A percentile compares a stretch with the other conserved stretches of the same genome.
Evolutionary conservation across 2,329 filamentous ascomycete genomes (phyloP).

Genomic region (Orbilia ellipsospora): DNA sequence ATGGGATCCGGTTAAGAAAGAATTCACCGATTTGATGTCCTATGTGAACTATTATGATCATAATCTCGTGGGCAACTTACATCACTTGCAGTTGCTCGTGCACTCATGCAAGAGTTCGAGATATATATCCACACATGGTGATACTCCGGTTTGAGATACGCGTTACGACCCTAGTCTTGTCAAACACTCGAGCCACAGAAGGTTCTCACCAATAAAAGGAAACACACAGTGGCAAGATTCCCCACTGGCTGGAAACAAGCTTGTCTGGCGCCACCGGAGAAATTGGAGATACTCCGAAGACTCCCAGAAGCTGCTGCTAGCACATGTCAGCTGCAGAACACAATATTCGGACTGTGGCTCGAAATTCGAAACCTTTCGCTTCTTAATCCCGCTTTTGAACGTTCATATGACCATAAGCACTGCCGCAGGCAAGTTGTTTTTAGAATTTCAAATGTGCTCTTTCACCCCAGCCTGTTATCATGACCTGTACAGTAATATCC

Average conservation of each 20-base stretch:
- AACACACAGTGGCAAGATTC: neutral
- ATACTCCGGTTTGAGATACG: no score
- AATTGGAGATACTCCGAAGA: slow-evolving; percentile 38
- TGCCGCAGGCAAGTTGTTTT: neutral
- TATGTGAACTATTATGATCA: neutral
- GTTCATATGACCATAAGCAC: slow-evolving; percentile 27
- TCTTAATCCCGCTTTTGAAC: slow-evolving; percentile 25
- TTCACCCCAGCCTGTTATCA: slow-evolving; percentile 2
- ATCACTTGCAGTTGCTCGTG: neutral
- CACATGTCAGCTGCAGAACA: no score
- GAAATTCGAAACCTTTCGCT: neutral
- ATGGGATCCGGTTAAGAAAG: slow-evolving; percentile 30
- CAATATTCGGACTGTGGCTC: neutral
- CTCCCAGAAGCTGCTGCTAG: neutral
- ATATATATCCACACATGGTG: no score
- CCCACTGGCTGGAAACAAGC: slow-evolving; percentile 32
- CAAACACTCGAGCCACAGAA: no score
- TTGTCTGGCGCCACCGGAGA: slow-evolving; percentile 45
- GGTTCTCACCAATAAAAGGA: neutral
- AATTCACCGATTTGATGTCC: slow-evolving; percentile 39
- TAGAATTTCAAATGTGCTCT: neutral
- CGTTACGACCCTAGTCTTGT: no score
- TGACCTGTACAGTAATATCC: slow-evolving; percentile 17
- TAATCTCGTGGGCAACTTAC: neutral
- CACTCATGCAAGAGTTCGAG: no score